These are phyloP conservation scores for Stachybotrys chartarum DNA, from an alignment of 2,329 filamentous ascomycete genomes.

Conservation along the genomic window DNA sequence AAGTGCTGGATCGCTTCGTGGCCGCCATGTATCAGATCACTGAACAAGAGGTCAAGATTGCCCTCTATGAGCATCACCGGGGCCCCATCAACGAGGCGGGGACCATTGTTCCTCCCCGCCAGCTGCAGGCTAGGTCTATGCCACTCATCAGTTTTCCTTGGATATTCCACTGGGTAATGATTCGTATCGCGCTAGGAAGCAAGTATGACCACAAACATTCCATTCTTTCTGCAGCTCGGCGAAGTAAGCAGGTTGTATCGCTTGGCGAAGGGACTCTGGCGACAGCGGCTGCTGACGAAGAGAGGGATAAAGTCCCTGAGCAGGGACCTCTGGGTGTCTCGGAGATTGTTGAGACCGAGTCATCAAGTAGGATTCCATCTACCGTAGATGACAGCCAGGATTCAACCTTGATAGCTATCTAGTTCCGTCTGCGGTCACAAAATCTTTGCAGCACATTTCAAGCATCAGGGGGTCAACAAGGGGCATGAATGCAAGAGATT, in stretches of 20 bases:
- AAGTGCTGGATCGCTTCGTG: conserved; percentile 62
- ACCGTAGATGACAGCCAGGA: too few species aligned
- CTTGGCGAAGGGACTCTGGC: neutral
- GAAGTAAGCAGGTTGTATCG: neutral
- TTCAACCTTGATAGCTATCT: too few species aligned
- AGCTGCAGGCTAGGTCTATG: conserved; percentile 40
- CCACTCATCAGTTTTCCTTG: conserved; percentile 92
- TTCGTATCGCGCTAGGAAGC: conserved; percentile 16
- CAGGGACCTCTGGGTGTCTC: neutral
- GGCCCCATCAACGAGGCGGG: conserved; percentile 25
- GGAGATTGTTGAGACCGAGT: neutral
- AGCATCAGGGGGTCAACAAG: too few species aligned
- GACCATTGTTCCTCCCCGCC: conserved; percentile 9
- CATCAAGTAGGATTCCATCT: neutral
- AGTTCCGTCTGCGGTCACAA: too few species aligned
- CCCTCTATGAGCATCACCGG: conserved; percentile 37
- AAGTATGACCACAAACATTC: neutral
- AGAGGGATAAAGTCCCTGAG: neutral
- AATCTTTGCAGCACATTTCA: too few species aligned
- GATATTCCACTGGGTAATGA: conserved; percentile 64
- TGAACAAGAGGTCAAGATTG: conserved; percentile 57
- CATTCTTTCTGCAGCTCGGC: neutral
- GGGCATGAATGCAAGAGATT: too few species aligned
- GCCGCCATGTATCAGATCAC: conserved; percentile 87
- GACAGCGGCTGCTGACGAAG: neutral